phyloP scores from a whole-genome alignment of 441 rosid species.

The Bruguiera hainesii region DNA sequence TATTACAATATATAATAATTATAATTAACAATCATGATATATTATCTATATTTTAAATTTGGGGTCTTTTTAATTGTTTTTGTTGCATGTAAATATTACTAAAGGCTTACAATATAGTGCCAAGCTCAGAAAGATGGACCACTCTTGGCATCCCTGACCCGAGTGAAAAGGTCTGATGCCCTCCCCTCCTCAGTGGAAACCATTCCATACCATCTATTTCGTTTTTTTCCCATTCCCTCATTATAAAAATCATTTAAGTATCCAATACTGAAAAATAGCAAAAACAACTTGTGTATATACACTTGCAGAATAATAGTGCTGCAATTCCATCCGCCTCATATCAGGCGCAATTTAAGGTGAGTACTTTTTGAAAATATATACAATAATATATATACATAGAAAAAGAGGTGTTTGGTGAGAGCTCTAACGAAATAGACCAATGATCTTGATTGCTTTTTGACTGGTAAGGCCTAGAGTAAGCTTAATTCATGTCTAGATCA shows the following conservation, averaged over 20 bases:
- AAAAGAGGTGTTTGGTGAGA: too few species aligned
- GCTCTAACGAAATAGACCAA: too few species aligned
- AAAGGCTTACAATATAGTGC: conserved; percentile 35
- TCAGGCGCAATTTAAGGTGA: conserved; percentile 3
- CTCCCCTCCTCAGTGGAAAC: conserved; percentile 19
- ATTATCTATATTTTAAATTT: too few species aligned
- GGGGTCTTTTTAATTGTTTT: too few species aligned
- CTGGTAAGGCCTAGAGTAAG: too few species aligned
- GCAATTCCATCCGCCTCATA: conserved; percentile 1
- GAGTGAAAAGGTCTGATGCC: conserved; percentile 20
- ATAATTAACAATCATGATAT: too few species aligned
- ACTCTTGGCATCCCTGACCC: conserved; percentile 28
- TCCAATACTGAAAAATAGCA: conserved; percentile 22
- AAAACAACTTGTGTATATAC: conserved; percentile 5
- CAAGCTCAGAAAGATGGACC: conserved; percentile 25
- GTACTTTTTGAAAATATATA: neutral
- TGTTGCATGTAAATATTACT: neutral
- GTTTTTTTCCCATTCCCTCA: conserved; percentile 6
- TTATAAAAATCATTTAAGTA: conserved; percentile 15
- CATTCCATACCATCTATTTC: too few species aligned
- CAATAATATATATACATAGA: neutral
- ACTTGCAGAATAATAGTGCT: too few species aligned
- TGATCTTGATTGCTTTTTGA: too few species aligned
- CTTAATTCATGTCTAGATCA: too few species aligned
- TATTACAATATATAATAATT: too few species aligned